A percentile compares a stretch with the other conserved stretches of the same genome.
Evolutionary conservation across 805 yeast genomes (phyloP).

Genomic region (Jamesozyma jinghongensis): DNA sequence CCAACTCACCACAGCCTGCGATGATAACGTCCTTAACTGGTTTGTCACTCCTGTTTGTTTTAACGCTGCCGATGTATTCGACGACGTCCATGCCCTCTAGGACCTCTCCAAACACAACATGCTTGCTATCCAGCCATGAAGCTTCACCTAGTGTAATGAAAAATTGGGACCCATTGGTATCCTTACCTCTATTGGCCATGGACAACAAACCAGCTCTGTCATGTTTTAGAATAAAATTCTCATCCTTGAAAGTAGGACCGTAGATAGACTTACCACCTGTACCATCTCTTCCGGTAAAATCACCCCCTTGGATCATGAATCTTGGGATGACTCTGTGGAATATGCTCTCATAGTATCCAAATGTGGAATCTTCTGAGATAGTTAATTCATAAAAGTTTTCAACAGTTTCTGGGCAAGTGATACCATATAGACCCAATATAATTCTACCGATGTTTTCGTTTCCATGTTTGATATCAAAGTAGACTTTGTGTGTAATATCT

Average conservation of each 20-base stretch:
- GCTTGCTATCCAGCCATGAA: conserved; percentile 83
- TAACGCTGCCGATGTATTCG: conserved; percentile 59
- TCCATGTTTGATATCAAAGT: conserved; percentile 67
- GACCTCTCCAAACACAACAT: conserved; percentile 89
- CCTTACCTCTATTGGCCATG: conserved; percentile 96
- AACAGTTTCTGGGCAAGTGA: conserved; percentile 83
- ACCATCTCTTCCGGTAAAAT: conserved; percentile 82
- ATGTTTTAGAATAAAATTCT: conserved; percentile 63
- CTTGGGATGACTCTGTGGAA: conserved; percentile 95
- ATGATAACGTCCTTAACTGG: conserved; percentile 10
- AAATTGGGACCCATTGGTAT: conserved; percentile 94
- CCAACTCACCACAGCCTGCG: conserved; percentile 10
- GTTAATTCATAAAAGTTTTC: conserved; percentile 87
- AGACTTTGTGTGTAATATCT: conserved; percentile 38
- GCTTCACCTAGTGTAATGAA: conserved; percentile 70
- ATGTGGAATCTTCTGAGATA: conserved; percentile 82
- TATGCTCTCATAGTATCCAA: conserved; percentile 72
- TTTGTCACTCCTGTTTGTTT: conserved; percentile 6
- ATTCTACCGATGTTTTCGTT: conserved; percentile 69
- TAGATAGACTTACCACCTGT: conserved; percentile 88
- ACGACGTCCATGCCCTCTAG: conserved; percentile 72
- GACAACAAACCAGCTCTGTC: conserved; percentile 68
- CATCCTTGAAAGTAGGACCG: conserved; percentile 61
- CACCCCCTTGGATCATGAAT: conserved; percentile 59
- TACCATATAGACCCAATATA: conserved; percentile 74